phyloP scores from a whole-genome alignment of 768 basidiomycete species.

The Termitomyces sp. region DNA sequence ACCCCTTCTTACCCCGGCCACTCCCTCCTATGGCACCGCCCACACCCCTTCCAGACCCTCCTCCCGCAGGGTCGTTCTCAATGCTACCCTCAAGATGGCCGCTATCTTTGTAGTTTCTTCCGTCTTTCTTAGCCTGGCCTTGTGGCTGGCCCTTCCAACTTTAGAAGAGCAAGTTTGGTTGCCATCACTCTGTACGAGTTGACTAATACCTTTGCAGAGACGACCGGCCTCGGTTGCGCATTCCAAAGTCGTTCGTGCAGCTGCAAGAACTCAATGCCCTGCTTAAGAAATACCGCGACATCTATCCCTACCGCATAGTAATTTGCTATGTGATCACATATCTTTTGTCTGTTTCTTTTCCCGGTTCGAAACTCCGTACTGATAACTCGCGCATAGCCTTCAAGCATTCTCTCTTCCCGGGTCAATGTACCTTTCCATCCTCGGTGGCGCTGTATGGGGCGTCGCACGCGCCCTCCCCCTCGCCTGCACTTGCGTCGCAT shows the following conservation, averaged over 20 bases:
- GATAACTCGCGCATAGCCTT: constrained; percentile 42
- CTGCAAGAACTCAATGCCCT: constrained; percentile 81
- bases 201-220: constrained; percentile 35
- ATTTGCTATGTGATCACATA: constrained; percentile 87
- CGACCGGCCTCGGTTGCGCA: constrained; percentile 69
- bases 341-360: constrained; percentile 66
- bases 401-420: constrained; percentile 97
- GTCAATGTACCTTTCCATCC: constrained; percentile 96
- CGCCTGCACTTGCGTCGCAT: constrained; percentile 88
- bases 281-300: constrained; percentile 87
- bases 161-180: constrained; percentile 60
- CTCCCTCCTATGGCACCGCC: constrained; percentile 49
- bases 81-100: constrained; percentile 81
- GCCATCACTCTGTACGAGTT: not conserved
- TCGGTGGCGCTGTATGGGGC: constrained; percentile 95
- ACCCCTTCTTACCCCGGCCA: constrained; percentile 38
- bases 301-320: constrained; percentile 81
- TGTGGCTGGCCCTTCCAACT: constrained; percentile 79
- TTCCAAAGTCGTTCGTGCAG: constrained; percentile 86
- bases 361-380: constrained; percentile 2
- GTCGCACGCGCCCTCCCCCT: constrained; percentile 80
- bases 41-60: constrained; percentile 34
- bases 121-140: constrained; percentile 61
- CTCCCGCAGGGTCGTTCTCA: constrained; percentile 58
- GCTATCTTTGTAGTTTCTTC: constrained; percentile 69